These are phyloP conservation scores for Auricularia heimuer DNA, from an alignment of 768 basidiomycete genomes.

Conservation along the genomic window DNA sequence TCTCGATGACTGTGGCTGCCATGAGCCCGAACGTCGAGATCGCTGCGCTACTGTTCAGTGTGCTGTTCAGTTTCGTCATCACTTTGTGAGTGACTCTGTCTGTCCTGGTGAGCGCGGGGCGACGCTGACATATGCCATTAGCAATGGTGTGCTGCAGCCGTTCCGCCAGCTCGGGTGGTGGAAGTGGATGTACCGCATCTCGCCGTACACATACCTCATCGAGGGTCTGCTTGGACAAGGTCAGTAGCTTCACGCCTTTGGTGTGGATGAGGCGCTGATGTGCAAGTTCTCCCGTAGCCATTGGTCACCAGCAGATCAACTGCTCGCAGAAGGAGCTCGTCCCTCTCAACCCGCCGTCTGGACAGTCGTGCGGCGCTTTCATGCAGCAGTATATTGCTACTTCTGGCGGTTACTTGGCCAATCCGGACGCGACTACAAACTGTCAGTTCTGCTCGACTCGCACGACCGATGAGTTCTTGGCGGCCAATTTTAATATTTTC, in stretches of 20 bases:
- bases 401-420: conserved; percentile 47
- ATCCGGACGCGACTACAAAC: conserved; percentile 40
- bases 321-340: conserved; percentile 60
- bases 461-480: conserved; percentile 53
- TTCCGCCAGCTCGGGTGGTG: conserved; percentile 48
- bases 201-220: conserved; percentile 48
- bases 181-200: conserved; percentile 39
- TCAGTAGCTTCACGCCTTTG: neutral
- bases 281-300: neutral
- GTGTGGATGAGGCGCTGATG: neutral
- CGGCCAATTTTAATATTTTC: conserved; percentile 40
- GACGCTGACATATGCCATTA: conserved; percentile 13
- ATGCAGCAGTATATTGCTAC: conserved; percentile 37
- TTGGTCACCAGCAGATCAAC: conserved; percentile 22
- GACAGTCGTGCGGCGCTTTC: conserved; percentile 44
- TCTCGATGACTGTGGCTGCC: conserved; percentile 51
- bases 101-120: neutral
- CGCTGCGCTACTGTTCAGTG: conserved; percentile 46
- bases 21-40: conserved; percentile 53
- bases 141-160: conserved; percentile 61
- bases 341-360: conserved; percentile 43
- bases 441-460: conserved; percentile 52
- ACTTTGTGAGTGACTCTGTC: conserved; percentile 37
- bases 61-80: conserved; percentile 52
- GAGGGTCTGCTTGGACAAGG: conserved; percentile 33